These are phyloP conservation scores for Claviceps pusilla DNA, from an alignment of 2,329 filamentous ascomycete species.

Conservation along the genomic window DNA sequence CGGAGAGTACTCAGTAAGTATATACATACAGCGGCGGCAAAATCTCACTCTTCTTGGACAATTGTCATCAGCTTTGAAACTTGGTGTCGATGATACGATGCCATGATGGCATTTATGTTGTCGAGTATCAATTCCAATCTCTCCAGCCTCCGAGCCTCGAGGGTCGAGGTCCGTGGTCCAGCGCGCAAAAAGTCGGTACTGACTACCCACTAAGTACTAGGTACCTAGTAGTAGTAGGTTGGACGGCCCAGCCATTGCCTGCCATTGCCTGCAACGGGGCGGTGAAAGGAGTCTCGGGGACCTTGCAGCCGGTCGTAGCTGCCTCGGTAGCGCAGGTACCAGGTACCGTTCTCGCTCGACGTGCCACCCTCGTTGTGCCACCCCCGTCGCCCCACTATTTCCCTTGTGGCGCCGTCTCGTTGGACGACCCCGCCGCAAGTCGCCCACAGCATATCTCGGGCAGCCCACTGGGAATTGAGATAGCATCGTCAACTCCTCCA, in stretches of 20 bases:
- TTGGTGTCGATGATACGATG: too few species aligned
- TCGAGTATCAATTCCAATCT: too few species aligned
- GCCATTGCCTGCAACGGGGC: slow-evolving; percentile 1
- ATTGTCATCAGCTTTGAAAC: too few species aligned
- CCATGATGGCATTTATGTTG: too few species aligned
- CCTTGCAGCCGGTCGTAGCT: neutral
- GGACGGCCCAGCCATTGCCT: neutral
- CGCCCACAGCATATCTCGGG: neutral
- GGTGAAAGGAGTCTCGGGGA: slow-evolving; percentile 5
- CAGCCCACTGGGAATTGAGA: neutral
- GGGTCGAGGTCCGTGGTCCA: too few species aligned
- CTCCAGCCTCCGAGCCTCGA: too few species aligned
- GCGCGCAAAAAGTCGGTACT: too few species aligned
- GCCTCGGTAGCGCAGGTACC: neutral
- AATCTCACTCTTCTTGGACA: too few species aligned
- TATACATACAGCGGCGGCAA: too few species aligned
- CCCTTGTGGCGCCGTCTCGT: slow-evolving; percentile 2
- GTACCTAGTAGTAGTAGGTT: too few species aligned
- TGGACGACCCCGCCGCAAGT: slow-evolving; percentile 3
- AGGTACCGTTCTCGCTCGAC: neutral
- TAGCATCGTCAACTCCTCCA: slow-evolving; percentile 17
- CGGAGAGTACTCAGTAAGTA: too few species aligned
- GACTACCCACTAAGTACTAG: too few species aligned
- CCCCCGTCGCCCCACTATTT: neutral
- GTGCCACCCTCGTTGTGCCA: neutral